Base-by-base conservation (phyloP, 1,284 basidiomycete species). In the Phellinidium pouzarii region DNA sequence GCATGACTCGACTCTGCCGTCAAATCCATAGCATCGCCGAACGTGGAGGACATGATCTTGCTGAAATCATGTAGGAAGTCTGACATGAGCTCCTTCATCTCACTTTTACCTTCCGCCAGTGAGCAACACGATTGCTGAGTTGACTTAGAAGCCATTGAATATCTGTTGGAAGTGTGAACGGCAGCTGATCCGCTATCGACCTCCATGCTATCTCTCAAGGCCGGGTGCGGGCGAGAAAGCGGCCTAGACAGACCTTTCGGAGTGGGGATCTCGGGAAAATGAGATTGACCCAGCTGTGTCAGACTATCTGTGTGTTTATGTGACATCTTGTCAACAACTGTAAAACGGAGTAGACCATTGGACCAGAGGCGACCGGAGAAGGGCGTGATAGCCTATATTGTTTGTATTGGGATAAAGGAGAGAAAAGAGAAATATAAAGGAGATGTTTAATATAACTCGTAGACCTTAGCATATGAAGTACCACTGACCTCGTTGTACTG, bases 61-160 rank as follows among this genome's bases (percentile, higher is more conserved):
- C 81, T 74, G 25, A 88, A 67, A 56, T 87, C 78, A 14, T 64
- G 62, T 59, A 84, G 76, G 65, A 91, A 87, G n/a, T 69, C 71
- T 37, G 68, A 62, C 50, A 89, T 65, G 22, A 88, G 66, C 0
- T 55, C 55, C 57, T 78, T 70, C 23, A 87, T 68, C 54, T 84
- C 80, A 37, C 66, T 66, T 65, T 77, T 84, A 46, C 71, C 72
- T 52, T 78, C 68, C 3, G 71, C 60, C 8, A 78, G 62, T 4
- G 77, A 70, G 65, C 80, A 85, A 63, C 79, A 83, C 23, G 60
- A 57, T 19, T 43, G 36, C 19, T 38, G 41, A 29, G 50, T 34
- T 6, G 47, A 42, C 46, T 48, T 40, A 17, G 54, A 56, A 19
- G 52, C 14, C 34, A 48, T 43, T 42, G 59, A 54, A 29, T 50